Evolutionary conservation across 345 rosid genomes (phyloP).

Genomic region (Erucastrum elatum): DNA sequence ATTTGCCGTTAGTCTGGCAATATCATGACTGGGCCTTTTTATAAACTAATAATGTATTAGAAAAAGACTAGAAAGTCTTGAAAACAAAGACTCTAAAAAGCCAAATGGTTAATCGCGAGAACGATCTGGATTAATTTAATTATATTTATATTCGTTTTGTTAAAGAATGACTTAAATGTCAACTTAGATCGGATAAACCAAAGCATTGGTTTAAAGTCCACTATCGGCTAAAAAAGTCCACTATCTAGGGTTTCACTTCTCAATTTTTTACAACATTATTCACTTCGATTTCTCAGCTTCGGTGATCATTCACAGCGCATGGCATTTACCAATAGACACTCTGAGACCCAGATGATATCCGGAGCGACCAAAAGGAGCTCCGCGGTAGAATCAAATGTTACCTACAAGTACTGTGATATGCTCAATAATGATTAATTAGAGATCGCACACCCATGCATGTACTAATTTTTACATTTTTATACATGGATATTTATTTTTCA

Average conservation of each 20-base stretch:
- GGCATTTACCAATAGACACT: neutral
- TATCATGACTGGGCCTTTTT: neutral
- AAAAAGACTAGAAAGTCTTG: neutral
- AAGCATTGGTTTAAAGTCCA: neutral
- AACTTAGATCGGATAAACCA: neutral
- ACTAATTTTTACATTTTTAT: too few species aligned
- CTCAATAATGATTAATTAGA: neutral
- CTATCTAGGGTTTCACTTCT: neutral
- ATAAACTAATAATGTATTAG: neutral
- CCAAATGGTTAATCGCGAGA: neutral
- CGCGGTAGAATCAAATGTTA: neutral
- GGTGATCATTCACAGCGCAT: slow-evolving; percentile 2
- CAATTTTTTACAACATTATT: neutral
- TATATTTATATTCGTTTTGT: neutral
- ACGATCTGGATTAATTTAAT: neutral
- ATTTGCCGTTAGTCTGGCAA: neutral
- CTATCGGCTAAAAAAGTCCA: neutral
- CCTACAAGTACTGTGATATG: neutral
- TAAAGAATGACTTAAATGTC: neutral
- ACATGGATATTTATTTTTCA: too few species aligned
- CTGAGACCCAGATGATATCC: slow-evolving; percentile 39
- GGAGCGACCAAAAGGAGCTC: slow-evolving; percentile 31
- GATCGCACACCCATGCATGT: too few species aligned
- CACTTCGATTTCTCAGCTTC: neutral
- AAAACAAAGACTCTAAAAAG: neutral